Percentiles rank a stretch among this genome's conserved stretches.
phyloP scores from a whole-genome alignment of 2,329 filamentous ascomycete genomes.

The Xylaria sp. region DNA sequence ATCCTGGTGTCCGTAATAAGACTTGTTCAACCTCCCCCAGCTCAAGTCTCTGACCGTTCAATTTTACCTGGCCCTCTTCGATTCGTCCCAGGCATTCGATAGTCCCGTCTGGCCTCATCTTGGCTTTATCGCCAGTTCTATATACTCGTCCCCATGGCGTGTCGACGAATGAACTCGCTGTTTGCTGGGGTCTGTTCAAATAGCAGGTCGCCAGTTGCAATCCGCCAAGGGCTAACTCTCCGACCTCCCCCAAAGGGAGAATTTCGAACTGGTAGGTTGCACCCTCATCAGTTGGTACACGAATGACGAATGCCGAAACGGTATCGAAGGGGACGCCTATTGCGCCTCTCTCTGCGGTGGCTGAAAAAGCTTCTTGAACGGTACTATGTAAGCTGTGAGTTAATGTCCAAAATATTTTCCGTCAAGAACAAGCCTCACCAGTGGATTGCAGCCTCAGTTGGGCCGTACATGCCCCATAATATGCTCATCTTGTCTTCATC shows the following conservation, averaged over 20 bases:
- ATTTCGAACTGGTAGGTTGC: slow-evolving; percentile 56
- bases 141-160: slow-evolving; percentile 78
- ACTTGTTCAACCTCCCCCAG: slow-evolving; percentile 82
- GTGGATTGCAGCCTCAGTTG: slow-evolving; percentile 91
- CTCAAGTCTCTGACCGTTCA: slow-evolving; percentile 84
- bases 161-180: slow-evolving; percentile 74
- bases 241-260: slow-evolving; percentile 72
- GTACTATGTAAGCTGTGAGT: slow-evolving; percentile 61
- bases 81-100: slow-evolving; percentile 89
- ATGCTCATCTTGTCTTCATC: slow-evolving; percentile 64
- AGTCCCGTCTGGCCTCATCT: slow-evolving; percentile 71
- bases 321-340: slow-evolving; percentile 85
- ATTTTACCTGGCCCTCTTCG: slow-evolving; percentile 82
- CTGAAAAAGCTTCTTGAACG: slow-evolving; percentile 70
- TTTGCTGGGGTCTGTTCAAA: slow-evolving; percentile 82
- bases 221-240: slow-evolving; percentile 85
- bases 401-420: neutral
- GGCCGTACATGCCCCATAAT: slow-evolving; percentile 93
- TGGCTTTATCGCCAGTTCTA: slow-evolving; percentile 85
- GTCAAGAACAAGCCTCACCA: slow-evolving; percentile 59
- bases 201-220: slow-evolving; percentile 83
- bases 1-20: slow-evolving; percentile 67
- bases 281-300: slow-evolving; percentile 52
- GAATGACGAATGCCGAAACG: slow-evolving; percentile 79
- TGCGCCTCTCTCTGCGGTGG: slow-evolving; percentile 67